A percentile compares a stretch with the other conserved stretches of the same genome.
These are phyloP conservation scores for Nicotiana benthamiana DNA, from an alignment of 257 asterid genomes.

Conservation along the genomic window DNA sequence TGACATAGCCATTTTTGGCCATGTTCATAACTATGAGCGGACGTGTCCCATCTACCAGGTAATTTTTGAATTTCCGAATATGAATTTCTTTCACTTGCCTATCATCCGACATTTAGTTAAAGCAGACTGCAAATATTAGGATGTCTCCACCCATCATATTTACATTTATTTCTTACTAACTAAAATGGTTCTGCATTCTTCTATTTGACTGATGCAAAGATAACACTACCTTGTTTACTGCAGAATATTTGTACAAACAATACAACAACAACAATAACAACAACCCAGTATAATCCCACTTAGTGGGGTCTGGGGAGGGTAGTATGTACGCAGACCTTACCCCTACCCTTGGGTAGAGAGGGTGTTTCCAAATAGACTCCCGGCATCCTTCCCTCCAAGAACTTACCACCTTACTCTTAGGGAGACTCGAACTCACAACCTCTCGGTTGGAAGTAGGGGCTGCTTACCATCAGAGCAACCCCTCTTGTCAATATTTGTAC, in stretches of 20 bases:
- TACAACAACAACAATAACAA: too few species aligned
- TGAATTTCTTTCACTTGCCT: background rate
- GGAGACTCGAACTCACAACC: too few species aligned
- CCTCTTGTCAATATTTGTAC: constrained; percentile 67
- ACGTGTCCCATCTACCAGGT: constrained; percentile 82
- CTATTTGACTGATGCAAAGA: background rate
- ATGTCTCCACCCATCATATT: background rate
- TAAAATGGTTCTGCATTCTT: background rate
- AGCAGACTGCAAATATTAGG: background rate
- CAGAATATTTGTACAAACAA: constrained; percentile 58
- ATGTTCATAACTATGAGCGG: constrained; percentile 67
- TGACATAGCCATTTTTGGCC: constrained; percentile 69
- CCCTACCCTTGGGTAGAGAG: too few species aligned
- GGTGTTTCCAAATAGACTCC: too few species aligned
- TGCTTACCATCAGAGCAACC: too few species aligned
- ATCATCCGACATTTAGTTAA: background rate
- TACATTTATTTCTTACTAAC: background rate
- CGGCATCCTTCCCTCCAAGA: too few species aligned
- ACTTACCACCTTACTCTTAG: too few species aligned
- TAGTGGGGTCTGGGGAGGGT: too few species aligned
- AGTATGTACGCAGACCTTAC: too few species aligned
- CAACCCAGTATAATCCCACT: too few species aligned
- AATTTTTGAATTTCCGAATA: background rate
- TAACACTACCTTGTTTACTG: too few species aligned
- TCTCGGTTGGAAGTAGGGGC: too few species aligned